These are phyloP conservation scores for Spatholobus suberectus DNA, from an alignment of 306 rosid species.

Conservation along the genomic window DNA sequence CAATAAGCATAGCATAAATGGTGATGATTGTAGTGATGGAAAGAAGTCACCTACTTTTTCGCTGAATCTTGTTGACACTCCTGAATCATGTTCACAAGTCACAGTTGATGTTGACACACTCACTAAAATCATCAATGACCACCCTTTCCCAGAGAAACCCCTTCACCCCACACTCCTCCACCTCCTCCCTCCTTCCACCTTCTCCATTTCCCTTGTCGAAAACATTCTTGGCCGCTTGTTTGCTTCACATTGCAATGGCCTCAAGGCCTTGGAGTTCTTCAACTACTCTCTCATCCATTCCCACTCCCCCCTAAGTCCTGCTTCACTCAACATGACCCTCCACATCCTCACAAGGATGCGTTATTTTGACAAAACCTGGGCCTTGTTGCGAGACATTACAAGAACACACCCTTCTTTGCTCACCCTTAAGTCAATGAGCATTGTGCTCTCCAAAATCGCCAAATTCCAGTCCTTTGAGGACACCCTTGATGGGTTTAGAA, in stretches of 20 bases:
- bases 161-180: slow-evolving; percentile 67
- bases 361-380: slow-evolving; percentile 82
- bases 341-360: slow-evolving; percentile 85
- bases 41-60: not conserved
- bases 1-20: not conserved
- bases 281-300: slow-evolving; percentile 58
- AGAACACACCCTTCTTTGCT: slow-evolving; percentile 59
- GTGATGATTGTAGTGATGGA: not conserved
- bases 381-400: slow-evolving; percentile 53
- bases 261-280: slow-evolving; percentile 84
- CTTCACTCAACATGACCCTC: slow-evolving; percentile 73
- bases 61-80: not conserved
- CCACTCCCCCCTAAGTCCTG: slow-evolving; percentile 52
- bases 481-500: slow-evolving; percentile 72
- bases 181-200: slow-evolving; percentile 56
- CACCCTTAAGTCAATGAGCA: slow-evolving; percentile 86
- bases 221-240: slow-evolving; percentile 71
- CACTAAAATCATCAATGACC: slow-evolving; percentile 68
- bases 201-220: slow-evolving; percentile 56
- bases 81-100: not conserved
- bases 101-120: slow-evolving; percentile 55
- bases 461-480: slow-evolving; percentile 74
- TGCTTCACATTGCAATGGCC: slow-evolving; percentile 86
- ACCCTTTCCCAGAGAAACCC: slow-evolving; percentile 78
- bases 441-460: slow-evolving; percentile 76